Evolutionary conservation across 164 flowering plant species (phyloP).

Genomic region (Nymphaea colorata): DNA sequence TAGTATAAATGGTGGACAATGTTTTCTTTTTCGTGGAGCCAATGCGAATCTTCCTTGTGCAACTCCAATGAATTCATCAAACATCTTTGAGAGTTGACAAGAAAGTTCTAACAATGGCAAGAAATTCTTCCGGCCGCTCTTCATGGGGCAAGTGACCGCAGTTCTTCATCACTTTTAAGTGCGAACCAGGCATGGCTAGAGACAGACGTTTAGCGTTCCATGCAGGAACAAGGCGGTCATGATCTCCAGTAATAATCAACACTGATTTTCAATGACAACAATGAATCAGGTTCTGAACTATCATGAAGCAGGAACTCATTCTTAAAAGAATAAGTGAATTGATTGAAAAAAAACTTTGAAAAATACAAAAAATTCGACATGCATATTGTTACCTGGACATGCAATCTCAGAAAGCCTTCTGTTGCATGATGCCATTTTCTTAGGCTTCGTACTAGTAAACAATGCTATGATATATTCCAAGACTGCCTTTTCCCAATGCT

Average conservation of each 20-base stretch:
- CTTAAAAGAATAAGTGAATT: too few species aligned
- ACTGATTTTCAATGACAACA: conserved; percentile 25
- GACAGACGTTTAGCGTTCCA: conserved; percentile 78
- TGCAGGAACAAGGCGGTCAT: conserved; percentile 70
- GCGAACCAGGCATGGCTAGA: conserved; percentile 55
- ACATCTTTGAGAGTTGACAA: conserved; percentile 8
- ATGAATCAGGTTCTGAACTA: not conserved
- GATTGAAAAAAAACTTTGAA: too few species aligned
- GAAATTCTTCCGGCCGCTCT: conserved; percentile 66
- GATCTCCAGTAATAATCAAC: conserved; percentile 79
- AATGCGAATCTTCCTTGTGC: not conserved
- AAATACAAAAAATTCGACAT: too few species aligned
- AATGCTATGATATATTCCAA: conserved; percentile 53
- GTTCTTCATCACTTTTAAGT: conserved; percentile 52
- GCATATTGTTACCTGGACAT: conserved; percentile 58
- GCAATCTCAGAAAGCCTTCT: conserved; percentile 62
- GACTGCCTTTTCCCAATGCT: conserved; percentile 83
- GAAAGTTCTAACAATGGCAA: conserved; percentile 49
- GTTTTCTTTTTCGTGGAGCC: not conserved
- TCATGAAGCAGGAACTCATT: too few species aligned
- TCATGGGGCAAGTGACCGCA: conserved; percentile 98
- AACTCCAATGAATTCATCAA: too few species aligned
- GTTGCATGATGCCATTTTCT: conserved; percentile 39
- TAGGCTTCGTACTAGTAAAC: conserved; percentile 36
- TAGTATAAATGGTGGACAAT: too few species aligned